Percentiles rank a stretch among this genome's conserved stretches.
Conservation (phyloP, 257 asterid species). For the Agastache rugosa region DNA sequence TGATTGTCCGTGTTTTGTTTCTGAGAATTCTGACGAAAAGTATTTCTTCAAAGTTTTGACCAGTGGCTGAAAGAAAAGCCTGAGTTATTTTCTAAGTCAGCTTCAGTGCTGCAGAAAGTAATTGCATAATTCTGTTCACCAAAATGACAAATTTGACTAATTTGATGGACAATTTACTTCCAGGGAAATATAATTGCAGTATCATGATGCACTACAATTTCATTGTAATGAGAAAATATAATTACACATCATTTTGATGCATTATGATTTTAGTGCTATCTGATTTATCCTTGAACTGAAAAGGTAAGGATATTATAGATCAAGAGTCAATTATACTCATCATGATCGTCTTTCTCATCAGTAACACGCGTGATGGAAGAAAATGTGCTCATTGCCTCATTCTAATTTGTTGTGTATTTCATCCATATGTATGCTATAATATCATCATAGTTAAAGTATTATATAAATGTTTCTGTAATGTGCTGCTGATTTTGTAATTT, state of each 20-base stretch:
- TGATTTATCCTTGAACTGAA: no score
- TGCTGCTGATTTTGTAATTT: not conserved
- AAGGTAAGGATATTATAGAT: no score
- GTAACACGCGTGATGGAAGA: not conserved
- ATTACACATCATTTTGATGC: no score
- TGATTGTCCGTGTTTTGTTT: not conserved
- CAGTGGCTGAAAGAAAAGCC: no score
- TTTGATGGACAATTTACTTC: not conserved
- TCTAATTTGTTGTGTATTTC: not conserved
- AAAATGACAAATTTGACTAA: conserved; percentile 8
- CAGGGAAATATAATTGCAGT: not conserved
- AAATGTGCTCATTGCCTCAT: not conserved
- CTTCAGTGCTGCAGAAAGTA: not conserved
- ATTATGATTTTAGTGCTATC: no score
- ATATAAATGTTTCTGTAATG: no score
- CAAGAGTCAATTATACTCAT: not conserved
- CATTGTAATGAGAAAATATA: not conserved
- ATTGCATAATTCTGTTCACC: not conserved
- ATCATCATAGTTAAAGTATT: not conserved
- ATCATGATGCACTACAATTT: not conserved
- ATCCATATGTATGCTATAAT: not conserved
- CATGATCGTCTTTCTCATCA: not conserved
- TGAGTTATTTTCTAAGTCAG: not conserved
- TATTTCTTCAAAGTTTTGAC: not conserved
- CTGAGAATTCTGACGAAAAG: not conserved